These are phyloP conservation scores for Aspergillus baeticus DNA, from an alignment of 495 filamentous ascomycete genomes.

Conservation along the genomic window DNA sequence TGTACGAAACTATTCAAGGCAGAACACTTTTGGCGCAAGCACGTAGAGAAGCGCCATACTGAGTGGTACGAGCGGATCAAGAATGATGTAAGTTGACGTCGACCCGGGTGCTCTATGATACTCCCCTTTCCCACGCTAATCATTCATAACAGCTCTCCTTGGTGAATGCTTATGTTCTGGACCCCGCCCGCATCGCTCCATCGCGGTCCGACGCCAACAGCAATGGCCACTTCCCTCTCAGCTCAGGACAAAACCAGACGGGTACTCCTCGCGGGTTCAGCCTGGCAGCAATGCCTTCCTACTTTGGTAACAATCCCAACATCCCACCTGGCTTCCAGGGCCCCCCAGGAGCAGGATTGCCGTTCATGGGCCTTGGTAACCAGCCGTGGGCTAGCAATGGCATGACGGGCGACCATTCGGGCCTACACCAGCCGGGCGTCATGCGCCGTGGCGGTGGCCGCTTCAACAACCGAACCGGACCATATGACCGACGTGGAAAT, in stretches of 20 bases:
- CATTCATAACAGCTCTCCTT: conserved; percentile 62
- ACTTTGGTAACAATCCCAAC: conserved; percentile 32
- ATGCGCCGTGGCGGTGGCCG: conserved; percentile 58
- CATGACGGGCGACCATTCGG: conserved; percentile 35
- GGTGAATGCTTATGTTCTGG: conserved; percentile 89
- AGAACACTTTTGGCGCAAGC: conserved; percentile 94
- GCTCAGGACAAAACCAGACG: conserved; percentile 67
- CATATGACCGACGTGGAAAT: conserved; percentile 59
- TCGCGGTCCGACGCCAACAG: conserved; percentile 94
- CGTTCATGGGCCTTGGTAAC: conserved; percentile 56
- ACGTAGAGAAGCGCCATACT: conserved; percentile 90
- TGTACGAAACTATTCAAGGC: conserved; percentile 98
- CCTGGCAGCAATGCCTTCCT: conserved; percentile 65
- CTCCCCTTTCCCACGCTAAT: conserved; percentile 23
- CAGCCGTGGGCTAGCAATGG: conserved; percentile 49
- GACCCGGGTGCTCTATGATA: conserved; percentile 2
- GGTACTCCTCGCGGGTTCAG: conserved; percentile 93
- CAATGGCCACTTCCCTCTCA: conserved; percentile 88
- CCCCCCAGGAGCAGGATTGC: conserved; percentile 37
- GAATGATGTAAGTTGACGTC: conserved; percentile 65
- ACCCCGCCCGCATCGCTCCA: conserved; percentile 89
- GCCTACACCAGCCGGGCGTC: conserved; percentile 54
- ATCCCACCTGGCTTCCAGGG: conserved; percentile 33
- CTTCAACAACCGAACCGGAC: conserved; percentile 50
- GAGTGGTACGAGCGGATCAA: conserved; percentile 83